Base-by-base conservation (phyloP, 495 filamentous ascomycete genomes). In the Collariella sp. region DNA sequence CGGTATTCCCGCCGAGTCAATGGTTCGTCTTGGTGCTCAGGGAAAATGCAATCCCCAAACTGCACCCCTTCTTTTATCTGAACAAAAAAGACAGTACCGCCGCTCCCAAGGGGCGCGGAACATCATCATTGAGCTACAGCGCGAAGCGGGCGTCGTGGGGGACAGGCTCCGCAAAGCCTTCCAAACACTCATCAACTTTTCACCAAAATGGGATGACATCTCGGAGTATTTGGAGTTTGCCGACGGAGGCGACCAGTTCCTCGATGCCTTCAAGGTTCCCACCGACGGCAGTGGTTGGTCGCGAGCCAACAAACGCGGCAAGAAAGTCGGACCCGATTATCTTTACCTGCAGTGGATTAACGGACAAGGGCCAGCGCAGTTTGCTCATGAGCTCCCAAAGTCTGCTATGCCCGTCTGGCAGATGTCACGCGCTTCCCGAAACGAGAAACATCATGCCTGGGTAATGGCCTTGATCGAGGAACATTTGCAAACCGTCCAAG, bases 181-280 rank as follows among this genome's bases (percentile, higher is more conserved):
- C 7, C 33, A 52, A 3, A 24, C 36, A 2, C 64, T 57, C 23
- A 9, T 1, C 6, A 9, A 23, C 12, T 48, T 54, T 11, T 34
- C 42, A 3, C 13, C 56, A 0, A 23, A 16, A 20, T 65, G 62
- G 63, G 24, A 57, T 7, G 57, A 76, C 1, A 42, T 91, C 0
- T 62, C 86, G n/a, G 78, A 85, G 7, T 78, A 76, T 56, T 69
- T 88, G 1, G 80, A 88, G 55, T 89, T 89, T 61, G 67, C 68
- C 0, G 62, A 70, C 3, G 71, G 79, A 11, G 76, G 82, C 20
- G 52, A 61, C 0, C 66, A 69, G 2, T 88, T 78, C 57, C 82
- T 72, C 54, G 72, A 82, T 3, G 83, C 84, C 0, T 72, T 89
- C 7, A 57, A 19, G 0, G 49, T 81, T 0, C 83, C 82, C 0